Conservation (phyloP, 768 basidiomycete species). For the Crepidotus variabilis region DNA sequence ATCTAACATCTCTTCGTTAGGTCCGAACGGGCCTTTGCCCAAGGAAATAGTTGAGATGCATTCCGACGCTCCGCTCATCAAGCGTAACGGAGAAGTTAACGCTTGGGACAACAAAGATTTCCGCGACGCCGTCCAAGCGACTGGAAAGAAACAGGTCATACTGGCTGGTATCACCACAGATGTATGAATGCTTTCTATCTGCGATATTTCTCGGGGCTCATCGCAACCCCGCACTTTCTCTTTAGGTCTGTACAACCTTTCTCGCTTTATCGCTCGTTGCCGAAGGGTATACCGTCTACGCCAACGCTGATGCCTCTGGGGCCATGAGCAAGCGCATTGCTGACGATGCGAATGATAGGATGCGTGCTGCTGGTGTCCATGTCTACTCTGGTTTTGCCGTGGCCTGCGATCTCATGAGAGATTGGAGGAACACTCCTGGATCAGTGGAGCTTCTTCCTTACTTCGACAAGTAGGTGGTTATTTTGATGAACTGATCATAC, state of each 20-base stretch:
- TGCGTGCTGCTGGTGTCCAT: constrained; percentile 44
- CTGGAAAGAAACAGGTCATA: constrained; percentile 47
- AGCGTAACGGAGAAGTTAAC: constrained; percentile 45
- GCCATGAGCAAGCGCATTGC: constrained; percentile 36
- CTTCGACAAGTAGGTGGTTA: constrained; percentile 36
- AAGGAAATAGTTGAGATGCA: constrained; percentile 42
- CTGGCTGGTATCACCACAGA: constrained; percentile 48
- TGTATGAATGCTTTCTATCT: constrained; percentile 23
- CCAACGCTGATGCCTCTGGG: constrained; percentile 45
- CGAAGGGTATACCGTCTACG: constrained; percentile 45
- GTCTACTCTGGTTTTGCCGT: constrained; percentile 43
- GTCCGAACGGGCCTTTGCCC: constrained; percentile 46
- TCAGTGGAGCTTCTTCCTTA: constrained; percentile 36
- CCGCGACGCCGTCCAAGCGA: constrained; percentile 40
- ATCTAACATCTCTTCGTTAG: constrained; percentile 16
- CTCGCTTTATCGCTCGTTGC: constrained; percentile 41
- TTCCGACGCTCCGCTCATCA: constrained; percentile 39
- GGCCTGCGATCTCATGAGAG: constrained; percentile 43
- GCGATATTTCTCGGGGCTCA: too few relatives aligned
- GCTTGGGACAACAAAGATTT: constrained; percentile 52
- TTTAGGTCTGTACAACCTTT: constrained; percentile 45
- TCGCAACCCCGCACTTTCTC: background rate
- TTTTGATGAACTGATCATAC: background rate
- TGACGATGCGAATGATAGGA: constrained; percentile 42
- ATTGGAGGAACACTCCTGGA: constrained; percentile 49